phyloP scores from a whole-genome alignment of 441 rosid species.

The Bruguiera hainesii region DNA sequence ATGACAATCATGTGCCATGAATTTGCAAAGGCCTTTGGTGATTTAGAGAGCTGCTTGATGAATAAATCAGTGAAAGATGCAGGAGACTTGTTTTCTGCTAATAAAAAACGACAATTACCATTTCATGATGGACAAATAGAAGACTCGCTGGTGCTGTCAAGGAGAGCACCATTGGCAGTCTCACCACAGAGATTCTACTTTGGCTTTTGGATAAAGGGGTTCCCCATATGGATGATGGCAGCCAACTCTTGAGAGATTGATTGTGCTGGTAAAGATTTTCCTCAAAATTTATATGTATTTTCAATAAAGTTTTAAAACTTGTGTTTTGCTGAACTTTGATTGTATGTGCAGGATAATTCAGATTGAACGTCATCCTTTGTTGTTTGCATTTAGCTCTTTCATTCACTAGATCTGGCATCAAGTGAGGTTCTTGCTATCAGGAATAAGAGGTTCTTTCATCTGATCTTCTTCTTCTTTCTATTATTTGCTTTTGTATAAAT shows the following conservation, averaged over 20 bases:
- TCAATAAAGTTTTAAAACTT: not conserved
- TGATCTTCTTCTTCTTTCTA: slow-evolving; percentile 10
- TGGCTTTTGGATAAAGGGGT: slow-evolving; percentile 99
- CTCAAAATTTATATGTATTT: slow-evolving; percentile 15
- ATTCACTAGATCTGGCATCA: slow-evolving; percentile 53
- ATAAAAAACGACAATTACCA: slow-evolving; percentile 66
- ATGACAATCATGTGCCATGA: slow-evolving; percentile 99
- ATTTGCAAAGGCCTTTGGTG: slow-evolving; percentile 82
- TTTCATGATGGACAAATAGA: slow-evolving; percentile 38
- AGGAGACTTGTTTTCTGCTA: slow-evolving; percentile 97
- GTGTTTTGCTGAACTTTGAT: slow-evolving; percentile 19
- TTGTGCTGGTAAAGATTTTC: slow-evolving; percentile 65
- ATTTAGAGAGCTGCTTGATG: slow-evolving; percentile 77
- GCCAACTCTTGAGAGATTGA: slow-evolving; percentile 93
- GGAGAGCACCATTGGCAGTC: slow-evolving; percentile 91
- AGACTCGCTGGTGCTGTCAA: slow-evolving; percentile 86
- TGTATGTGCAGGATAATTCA: slow-evolving; percentile 80
- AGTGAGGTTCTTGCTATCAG: slow-evolving; percentile 72
- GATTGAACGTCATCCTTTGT: slow-evolving; percentile 92
- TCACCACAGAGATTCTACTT: slow-evolving; percentile 94
- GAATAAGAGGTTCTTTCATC: slow-evolving; percentile 97
- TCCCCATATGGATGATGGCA: slow-evolving; percentile 99
- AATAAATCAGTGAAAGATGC: slow-evolving; percentile 91
- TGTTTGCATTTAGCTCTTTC: too few species aligned
- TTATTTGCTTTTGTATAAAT: too few species aligned